Percentiles rank a stretch among this genome's conserved stretches.
Evolutionary conservation across 2,329 filamentous ascomycete genomes (phyloP).

Genomic region (Colletotrichum kahawae): DNA sequence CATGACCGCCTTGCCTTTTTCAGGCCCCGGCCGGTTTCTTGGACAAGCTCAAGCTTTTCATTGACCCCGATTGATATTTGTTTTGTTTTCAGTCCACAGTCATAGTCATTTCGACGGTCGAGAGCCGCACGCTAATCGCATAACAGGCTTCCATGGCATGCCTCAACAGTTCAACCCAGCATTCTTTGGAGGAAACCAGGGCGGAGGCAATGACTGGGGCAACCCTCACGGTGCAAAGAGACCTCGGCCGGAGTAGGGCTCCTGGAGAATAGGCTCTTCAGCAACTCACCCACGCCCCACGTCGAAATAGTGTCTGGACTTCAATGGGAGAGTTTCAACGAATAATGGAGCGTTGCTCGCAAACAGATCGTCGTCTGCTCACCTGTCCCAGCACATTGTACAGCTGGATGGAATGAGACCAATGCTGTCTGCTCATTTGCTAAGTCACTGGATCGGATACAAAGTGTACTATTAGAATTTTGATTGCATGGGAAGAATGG

Average conservation of each 20-base stretch:
- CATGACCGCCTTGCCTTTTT: background rate
- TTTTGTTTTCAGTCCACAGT: background rate
- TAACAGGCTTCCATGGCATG: constrained; percentile 69
- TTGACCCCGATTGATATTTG: background rate
- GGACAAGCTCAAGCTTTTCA: background rate
- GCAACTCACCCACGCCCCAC: background rate
- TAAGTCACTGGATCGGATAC: background rate
- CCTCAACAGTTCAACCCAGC: constrained; percentile 74
- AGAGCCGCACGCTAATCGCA: constrained; percentile 24
- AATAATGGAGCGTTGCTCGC: background rate
- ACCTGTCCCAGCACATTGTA: background rate
- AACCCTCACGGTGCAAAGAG: constrained; percentile 85
- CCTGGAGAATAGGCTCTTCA: background rate
- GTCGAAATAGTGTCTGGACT: background rate
- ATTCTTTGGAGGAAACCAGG: constrained; percentile 68
- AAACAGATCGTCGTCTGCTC: background rate
- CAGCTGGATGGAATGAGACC: background rate
- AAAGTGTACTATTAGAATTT: constrained; percentile 18
- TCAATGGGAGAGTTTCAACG: background rate
- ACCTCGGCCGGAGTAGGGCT: constrained; percentile 69
- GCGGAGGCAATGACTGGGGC: constrained; percentile 66
- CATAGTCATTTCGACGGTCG: background rate
- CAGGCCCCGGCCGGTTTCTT: background rate
- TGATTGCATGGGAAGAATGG: background rate
- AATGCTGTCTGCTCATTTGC: background rate